Percentiles rank a stretch among this genome's conserved stretches.
Conservation (phyloP, 257 asterid genomes). For the Fraxinus anomala region DNA sequence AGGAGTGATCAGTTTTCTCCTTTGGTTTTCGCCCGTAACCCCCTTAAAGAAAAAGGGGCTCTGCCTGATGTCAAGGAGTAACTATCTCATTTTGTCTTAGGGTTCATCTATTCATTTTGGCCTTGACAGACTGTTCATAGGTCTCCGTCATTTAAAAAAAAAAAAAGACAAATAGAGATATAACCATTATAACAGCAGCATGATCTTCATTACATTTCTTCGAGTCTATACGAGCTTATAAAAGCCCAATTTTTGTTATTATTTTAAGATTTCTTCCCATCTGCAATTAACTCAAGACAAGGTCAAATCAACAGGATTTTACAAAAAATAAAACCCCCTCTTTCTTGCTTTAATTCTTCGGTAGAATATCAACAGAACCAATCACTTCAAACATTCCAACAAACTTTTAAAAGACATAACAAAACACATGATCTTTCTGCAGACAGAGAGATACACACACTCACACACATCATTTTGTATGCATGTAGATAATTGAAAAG, state of each 20-base stretch:
- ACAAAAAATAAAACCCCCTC: background rate
- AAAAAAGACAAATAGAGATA: background rate
- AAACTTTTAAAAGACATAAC: background rate
- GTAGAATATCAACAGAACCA: background rate
- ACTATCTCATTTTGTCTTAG: no score
- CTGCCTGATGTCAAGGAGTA: no score
- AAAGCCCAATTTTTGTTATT: background rate
- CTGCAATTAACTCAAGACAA: background rate
- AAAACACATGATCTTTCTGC: background rate
- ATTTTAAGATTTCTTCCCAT: background rate
- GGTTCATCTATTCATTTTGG: background rate
- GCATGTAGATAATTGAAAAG: background rate
- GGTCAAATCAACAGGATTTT: background rate
- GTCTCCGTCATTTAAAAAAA: background rate
- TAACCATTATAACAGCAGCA: background rate
- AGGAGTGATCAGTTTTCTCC: no score
- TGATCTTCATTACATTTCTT: background rate
- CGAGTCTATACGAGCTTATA: background rate
- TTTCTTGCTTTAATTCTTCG: background rate
- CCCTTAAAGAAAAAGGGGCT: no score
- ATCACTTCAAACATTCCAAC: background rate
- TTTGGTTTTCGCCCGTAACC: no score
- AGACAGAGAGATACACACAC: no score
- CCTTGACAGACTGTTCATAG: background rate
- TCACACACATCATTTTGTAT: background rate